Evolutionary conservation across 2,329 filamentous ascomycete genomes (phyloP).

Genomic region (Phialophora verrucosa): DNA sequence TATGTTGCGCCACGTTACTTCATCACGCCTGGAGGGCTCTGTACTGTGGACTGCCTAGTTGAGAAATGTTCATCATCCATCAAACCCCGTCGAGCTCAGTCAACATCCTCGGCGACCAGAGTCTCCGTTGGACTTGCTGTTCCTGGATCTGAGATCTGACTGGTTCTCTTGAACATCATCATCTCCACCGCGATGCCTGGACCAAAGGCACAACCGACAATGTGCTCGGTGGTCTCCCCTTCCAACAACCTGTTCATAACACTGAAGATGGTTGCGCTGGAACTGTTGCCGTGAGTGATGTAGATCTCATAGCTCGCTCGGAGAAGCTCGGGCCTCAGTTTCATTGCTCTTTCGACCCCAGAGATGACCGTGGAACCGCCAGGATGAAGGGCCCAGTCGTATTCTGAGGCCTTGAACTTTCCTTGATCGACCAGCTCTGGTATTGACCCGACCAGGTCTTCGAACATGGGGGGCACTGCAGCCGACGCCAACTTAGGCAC

Average conservation of each 20-base stretch:
- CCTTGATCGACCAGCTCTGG: constrained; percentile 44
- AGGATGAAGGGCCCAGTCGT: constrained; percentile 76
- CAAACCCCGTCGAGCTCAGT: constrained; percentile 22
- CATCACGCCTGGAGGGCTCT: constrained; percentile 25
- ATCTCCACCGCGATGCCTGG: constrained; percentile 72
- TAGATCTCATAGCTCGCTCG: constrained; percentile 73
- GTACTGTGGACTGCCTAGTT: constrained; percentile 5
- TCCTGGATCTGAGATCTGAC: constrained; percentile 25
- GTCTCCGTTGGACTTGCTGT: constrained; percentile 38
- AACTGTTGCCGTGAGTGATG: constrained; percentile 71
- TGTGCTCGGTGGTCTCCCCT: constrained; percentile 53
- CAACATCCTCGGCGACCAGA: constrained; percentile 38
- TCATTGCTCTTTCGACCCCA: constrained; percentile 65
- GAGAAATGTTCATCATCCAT: not conserved
- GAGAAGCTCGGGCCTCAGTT: constrained; percentile 66
- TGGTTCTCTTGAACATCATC: constrained; percentile 61
- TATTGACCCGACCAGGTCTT: constrained; percentile 59
- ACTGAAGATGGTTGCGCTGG: constrained; percentile 69
- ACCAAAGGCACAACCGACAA: constrained; percentile 72
- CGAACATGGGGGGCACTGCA: constrained; percentile 61
- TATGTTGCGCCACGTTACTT: constrained; percentile 30
- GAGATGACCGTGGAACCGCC: constrained; percentile 71
- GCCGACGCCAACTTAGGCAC: constrained; percentile 64
- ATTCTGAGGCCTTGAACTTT: constrained; percentile 59
- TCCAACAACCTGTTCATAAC: constrained; percentile 66